Base-by-base conservation (phyloP, 176 grass and related monocot genomes). In the Oryza punctata region DNA sequence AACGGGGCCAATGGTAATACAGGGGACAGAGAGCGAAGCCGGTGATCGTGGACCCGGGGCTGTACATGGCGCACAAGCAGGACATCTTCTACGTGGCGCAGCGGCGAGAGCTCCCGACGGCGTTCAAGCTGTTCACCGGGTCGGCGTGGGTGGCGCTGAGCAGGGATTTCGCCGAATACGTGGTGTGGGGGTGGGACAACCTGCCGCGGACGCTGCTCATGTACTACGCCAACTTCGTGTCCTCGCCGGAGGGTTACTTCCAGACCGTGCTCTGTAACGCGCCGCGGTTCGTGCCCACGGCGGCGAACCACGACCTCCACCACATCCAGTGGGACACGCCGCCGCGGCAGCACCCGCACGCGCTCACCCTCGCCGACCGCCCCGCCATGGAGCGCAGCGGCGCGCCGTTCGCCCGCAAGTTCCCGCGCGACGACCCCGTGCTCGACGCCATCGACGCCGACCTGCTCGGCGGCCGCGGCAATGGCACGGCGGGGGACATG, bases 221-320 rank as follows among this genome's bases (percentile, higher is more conserved):
- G 96, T 99, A 99, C 93, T 99, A 99, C 89, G 41, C 91, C 26
- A 99, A 99, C 87, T 99, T 99, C 84, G 23, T 99, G 12, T 96
- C 93, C 13, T 96, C 96, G 21, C 96, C 96, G 18, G 93, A 99
- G 73, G 93, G 96, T 18, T 99, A 99, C 86, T 99, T 99, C 89
- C 96, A 99, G 75, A 99, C 96, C 1, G 85, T 99, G 28, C 73
- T 94, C 79, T 99, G 96, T 87, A 99, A 99, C 80, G 69, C 93
- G 18, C 91, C 87, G 0, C 67, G 89, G 6, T 99, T 94, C 83
- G 75, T 85, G 10, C 54, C 26, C 32, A 96, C 93, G n/a, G 89
- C 88, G 7, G 96, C 88, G 10, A 99, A 99, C 89, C 91, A 99
- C 71, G 93, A 96, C 76, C 91, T 99, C 0, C 96, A 99, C 90